Conservation (phyloP, 306 rosid species). For the Pterocarpus santalinus region DNA sequence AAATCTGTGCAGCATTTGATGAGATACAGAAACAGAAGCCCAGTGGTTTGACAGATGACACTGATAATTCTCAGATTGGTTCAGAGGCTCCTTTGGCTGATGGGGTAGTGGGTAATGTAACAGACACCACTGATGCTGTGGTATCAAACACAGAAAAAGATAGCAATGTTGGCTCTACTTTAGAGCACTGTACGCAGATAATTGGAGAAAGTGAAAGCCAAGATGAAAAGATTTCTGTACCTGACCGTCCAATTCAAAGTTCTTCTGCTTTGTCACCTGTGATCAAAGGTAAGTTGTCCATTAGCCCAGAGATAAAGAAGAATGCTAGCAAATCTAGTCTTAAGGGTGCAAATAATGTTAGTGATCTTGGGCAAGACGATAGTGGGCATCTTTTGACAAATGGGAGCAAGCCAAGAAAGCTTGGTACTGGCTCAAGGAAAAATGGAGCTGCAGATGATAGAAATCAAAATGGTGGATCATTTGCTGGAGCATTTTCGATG, state of each 20-base stretch:
- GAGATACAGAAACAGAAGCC: slow-evolving; percentile 69
- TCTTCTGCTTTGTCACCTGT: slow-evolving; percentile 61
- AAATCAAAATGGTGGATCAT: slow-evolving; percentile 53
- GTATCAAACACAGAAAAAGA: slow-evolving; percentile 53
- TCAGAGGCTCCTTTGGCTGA: slow-evolving; percentile 72
- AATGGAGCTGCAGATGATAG: slow-evolving; percentile 58
- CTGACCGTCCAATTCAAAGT: slow-evolving; percentile 54
- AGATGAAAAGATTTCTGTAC: slow-evolving; percentile 57
- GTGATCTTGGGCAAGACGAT: slow-evolving; percentile 52
- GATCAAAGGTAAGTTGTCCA: slow-evolving; percentile 53
- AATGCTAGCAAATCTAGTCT: slow-evolving; percentile 52
- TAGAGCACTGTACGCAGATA: slow-evolving; percentile 68
- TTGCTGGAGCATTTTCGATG: slow-evolving; percentile 55
- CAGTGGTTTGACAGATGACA: slow-evolving; percentile 68
- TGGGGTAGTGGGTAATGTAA: slow-evolving; percentile 59
- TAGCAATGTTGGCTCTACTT: slow-evolving; percentile 59
- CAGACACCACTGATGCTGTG: slow-evolving; percentile 57
- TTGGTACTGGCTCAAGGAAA: slow-evolving; percentile 59
- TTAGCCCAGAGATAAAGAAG: slow-evolving; percentile 51
- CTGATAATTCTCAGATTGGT: slow-evolving; percentile 69
- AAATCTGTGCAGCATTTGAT: slow-evolving; percentile 87
- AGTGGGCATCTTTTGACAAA: slow-evolving; percentile 57
- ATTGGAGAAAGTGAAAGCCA: slow-evolving; percentile 59
- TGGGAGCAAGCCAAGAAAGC: slow-evolving; percentile 66
- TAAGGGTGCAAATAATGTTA: slow-evolving; percentile 49